Evolutionary conservation across 495 filamentous ascomycete species (phyloP).

Genomic region (Xylaria venustula): DNA sequence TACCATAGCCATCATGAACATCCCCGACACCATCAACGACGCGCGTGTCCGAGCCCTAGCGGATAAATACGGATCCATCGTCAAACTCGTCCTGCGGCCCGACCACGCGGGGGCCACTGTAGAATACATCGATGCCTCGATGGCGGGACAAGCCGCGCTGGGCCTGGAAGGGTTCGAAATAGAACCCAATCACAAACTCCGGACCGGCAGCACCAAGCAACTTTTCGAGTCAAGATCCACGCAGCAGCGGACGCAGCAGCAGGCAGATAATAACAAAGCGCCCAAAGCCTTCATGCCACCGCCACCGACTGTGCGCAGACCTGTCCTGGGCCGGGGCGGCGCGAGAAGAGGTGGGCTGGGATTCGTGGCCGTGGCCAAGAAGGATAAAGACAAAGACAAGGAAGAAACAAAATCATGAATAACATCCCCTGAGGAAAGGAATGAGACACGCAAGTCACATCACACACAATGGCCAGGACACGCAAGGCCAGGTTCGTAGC

Average conservation of each 20-base stretch:
- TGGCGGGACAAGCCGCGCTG: conserved; percentile 72
- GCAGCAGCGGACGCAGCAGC: conserved; percentile 19
- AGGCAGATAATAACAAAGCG: conserved; percentile 21
- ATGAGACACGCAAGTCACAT: too few species aligned
- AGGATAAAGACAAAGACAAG: conserved; percentile 34
- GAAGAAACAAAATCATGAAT: conserved; percentile 15
- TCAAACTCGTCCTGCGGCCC: conserved; percentile 68
- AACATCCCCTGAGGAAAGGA: too few species aligned
- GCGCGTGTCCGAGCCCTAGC: conserved; percentile 63
- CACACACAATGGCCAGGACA: too few species aligned
- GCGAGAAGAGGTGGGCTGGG: conserved; percentile 54
- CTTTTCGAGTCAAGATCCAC: conserved; percentile 58
- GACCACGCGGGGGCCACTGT: conserved; percentile 85
- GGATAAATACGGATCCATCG: conserved; percentile 60
- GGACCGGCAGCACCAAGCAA: conserved; percentile 67
- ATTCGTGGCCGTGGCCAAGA: conserved; percentile 33
- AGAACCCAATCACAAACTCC: conserved; percentile 59
- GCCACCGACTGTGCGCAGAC: conserved; percentile 56
- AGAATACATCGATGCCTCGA: conserved; percentile 68
- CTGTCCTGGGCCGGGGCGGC: conserved; percentile 53
- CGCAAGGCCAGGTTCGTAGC: too few species aligned
- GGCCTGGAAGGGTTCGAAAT: conserved; percentile 73
- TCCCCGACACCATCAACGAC: conserved; percentile 72
- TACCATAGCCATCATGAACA: conserved; percentile 63
- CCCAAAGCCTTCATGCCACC: conserved; percentile 46